These are phyloP conservation scores for Westerdykella sp. DNA, from an alignment of 2,329 filamentous ascomycete species.

Conservation along the genomic window DNA sequence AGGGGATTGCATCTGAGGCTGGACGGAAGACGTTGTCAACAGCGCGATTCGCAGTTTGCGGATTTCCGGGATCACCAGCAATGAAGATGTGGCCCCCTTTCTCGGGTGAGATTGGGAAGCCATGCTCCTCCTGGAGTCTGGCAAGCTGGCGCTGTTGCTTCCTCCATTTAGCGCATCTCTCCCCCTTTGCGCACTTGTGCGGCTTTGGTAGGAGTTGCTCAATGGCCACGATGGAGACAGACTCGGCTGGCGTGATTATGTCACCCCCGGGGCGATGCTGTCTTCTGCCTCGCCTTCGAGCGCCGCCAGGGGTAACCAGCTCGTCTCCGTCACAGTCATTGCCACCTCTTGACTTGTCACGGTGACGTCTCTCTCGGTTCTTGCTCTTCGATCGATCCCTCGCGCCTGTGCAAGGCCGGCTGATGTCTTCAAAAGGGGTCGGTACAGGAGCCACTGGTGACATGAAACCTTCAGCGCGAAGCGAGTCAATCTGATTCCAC, in stretches of 20 bases:
- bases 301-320: slow-evolving; percentile 26
- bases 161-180: slow-evolving; percentile 75
- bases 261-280: slow-evolving; percentile 48
- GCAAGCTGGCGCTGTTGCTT: slow-evolving; percentile 74
- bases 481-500: slow-evolving; percentile 70
- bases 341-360: slow-evolving; percentile 24
- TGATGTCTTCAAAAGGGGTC: slow-evolving; percentile 46
- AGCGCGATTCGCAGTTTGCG: slow-evolving; percentile 54
- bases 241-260: slow-evolving; percentile 70
- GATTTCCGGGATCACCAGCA: slow-evolving; percentile 72
- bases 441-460: slow-evolving; percentile 38
- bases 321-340: slow-evolving; percentile 20
- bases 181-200: slow-evolving; percentile 79
- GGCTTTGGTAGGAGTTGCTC: slow-evolving; percentile 81
- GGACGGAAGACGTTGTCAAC: slow-evolving; percentile 55
- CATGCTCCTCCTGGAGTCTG: slow-evolving; percentile 66
- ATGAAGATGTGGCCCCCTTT: slow-evolving; percentile 67
- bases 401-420: slow-evolving; percentile 39
- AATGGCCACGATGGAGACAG: slow-evolving; percentile 85
- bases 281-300: slow-evolving; percentile 38
- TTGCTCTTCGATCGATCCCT: slow-evolving; percentile 33
- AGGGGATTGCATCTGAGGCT: slow-evolving; percentile 69
- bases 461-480: slow-evolving; percentile 47
- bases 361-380: slow-evolving; percentile 24
- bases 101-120: slow-evolving; percentile 56